Evolutionary conservation across 129 eudicot genomes (phyloP), one percentile per base, ranked within the genome.

Genomic region (Helichrysum umbraculigerum): DNA sequence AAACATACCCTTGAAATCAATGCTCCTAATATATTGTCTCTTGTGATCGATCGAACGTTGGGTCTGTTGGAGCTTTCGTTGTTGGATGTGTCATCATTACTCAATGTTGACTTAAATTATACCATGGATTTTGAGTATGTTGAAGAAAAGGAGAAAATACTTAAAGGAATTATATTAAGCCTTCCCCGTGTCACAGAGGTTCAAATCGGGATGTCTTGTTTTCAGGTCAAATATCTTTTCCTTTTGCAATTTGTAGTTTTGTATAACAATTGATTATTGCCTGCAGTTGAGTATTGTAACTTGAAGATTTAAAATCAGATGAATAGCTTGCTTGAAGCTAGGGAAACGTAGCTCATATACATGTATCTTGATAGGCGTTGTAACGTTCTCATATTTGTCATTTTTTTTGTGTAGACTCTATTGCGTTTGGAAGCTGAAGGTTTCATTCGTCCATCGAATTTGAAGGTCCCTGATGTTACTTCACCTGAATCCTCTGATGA

Each of bases 81-180:
- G 70, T 3, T 42, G 20, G 30, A 78, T 42, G 76, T 78, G 19
- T 70, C 76, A 42, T 61, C 76, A 3, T 78, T 69, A 58, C 63
- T 78, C 7, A 41, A 70, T 42, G 81, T 76, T 60, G 12, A 19
- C 6, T 59, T 78, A 29, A 11, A 42, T 59, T 78, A 59, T 60
- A 21, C 10, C 2, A 59, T 58, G 70, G 39, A 3, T 29, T 42
- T 29, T 16, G 60, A 34, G 5, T 59, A 9, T 7, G 3, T 1
- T 77, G 11, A 37, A 39, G 70, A 77, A 77, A 72, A 0, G 70
- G 76, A 78, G 70, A 76, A 78, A 42, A 78, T 70, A 62, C 76
- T 78, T 69, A 12, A 69, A 30, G 64, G 19, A 4, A 58, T 78
- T 2, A 69, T 78, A 42, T 70, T 58, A 17, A 29, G 39, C 6